Evolutionary conservation across 371 early-diverging fungal genomes (phyloP), one percentile per base, ranked within the genome.

Genomic region (Amoeboaphelidium protococcarum): DNA sequence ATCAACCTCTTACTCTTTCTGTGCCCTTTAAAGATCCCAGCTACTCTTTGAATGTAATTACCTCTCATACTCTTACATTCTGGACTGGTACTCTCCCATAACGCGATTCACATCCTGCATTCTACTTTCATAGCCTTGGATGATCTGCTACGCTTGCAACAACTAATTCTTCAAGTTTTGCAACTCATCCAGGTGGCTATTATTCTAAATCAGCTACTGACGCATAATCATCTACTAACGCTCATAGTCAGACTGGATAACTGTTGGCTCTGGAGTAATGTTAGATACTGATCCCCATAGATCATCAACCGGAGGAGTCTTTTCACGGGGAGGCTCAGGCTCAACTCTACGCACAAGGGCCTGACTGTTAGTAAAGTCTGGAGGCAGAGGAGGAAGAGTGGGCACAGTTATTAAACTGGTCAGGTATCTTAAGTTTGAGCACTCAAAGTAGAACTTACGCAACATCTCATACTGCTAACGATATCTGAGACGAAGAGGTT

Each of bases 371-470:
- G 16, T 6, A 31, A 31, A 42, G 20, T 47, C 19, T 13, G 53
- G 45, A 20, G 42, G 23, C 26, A 54, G 60, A 42, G 71, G 72
- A 0, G 80, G 72, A 40, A 95, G 66, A 54, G 72, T 72, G 25
- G 96, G 96, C 1, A 95, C 81, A 40, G 71, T 71, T 55, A 90
- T 86, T 45, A 95, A 67, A 44, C 84, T 82, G 4, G 90, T 87
- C 48, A 95, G 59, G 54, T 88, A 95, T 56, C 74, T 69, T 25
- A 92, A 64, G 50, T 77, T 80, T 19, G 78, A 74, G 59, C 89
- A 88, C 45, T 87, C 85, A 55, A 68, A 67, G 61, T 95, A 95
- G 57, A 92, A 95, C 51, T 76, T 74, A 54, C 78, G 68, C 53
- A 92, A 60, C 1, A 68, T 73, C 53, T 82, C 77, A 63, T 89